A percentile compares a stretch with the other conserved stretches of the same genome.
These are phyloP conservation scores for Aspergillus incahuasiensis DNA, from an alignment of 495 filamentous ascomycete species.

Conservation along the genomic window DNA sequence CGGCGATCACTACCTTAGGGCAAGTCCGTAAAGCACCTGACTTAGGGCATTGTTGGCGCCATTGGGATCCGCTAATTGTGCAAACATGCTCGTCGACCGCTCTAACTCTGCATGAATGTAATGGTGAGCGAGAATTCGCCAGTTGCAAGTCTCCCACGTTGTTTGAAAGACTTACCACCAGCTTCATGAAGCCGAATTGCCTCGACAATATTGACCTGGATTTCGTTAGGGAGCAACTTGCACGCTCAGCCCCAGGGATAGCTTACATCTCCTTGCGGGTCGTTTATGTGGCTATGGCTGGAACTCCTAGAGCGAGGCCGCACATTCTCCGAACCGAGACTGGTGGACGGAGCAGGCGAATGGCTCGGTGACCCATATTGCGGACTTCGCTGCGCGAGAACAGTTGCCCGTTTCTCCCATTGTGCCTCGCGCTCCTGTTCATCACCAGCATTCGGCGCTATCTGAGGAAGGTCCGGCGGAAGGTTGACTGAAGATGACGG, in stretches of 20 bases:
- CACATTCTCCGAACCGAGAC: slow-evolving; percentile 9
- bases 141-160: not conserved
- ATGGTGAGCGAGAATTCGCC: not conserved
- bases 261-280: slow-evolving; percentile 43
- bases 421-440: slow-evolving; percentile 50
- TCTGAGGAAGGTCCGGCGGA: slow-evolving; percentile 73
- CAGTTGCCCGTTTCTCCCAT: slow-evolving; percentile 89
- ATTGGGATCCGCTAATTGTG: slow-evolving; percentile 75
- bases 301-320: slow-evolving; percentile 28
- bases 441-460: slow-evolving; percentile 47
- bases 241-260: not conserved
- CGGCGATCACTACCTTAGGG: slow-evolving; percentile 62
- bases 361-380: slow-evolving; percentile 26
- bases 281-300: slow-evolving; percentile 31
- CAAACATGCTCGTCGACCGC: slow-evolving; percentile 80
- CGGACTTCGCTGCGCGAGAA: slow-evolving; percentile 67
- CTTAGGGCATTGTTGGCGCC: slow-evolving; percentile 88
- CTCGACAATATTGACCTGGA: slow-evolving; percentile 80
- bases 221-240: not conserved
- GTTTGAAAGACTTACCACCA: slow-evolving; percentile 47
- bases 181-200: slow-evolving; percentile 92
- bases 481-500: slow-evolving; percentile 63
- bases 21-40: slow-evolving; percentile 94
- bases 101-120: slow-evolving; percentile 46
- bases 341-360: slow-evolving; percentile 18